Base-by-base conservation (phyloP, 768 basidiomycete species). In the Trametes elegans region DNA sequence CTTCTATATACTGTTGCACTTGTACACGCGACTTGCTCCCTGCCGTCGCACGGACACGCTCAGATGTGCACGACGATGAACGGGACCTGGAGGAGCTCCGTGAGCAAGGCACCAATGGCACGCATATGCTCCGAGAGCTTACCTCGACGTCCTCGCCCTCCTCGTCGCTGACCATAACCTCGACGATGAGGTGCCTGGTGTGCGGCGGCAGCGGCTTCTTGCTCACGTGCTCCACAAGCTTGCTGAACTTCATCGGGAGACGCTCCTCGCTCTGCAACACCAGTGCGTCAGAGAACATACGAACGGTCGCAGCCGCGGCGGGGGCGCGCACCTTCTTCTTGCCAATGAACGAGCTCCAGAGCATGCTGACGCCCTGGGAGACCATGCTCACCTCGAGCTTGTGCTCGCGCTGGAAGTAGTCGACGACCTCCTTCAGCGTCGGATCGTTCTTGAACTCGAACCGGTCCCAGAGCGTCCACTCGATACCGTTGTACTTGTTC, bases 391-490 rank as follows among this genome's bases (percentile, higher is more conserved):
- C 78, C 32, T 93, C 87, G 29, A 98, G 84, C 28, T 85, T 85
- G 71, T 98, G 90, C 55, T 88, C 80, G 44, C 77, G 77, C 74
- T 84, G 76, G 83, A 98, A 98, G 82, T 83, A 93, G 49, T 81
- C 70, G 28, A 96, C 71, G 67, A 99, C 83, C 16, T 97, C 87
- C 64, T 86, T 76, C 56, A 99, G 79, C 5, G 93, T 91, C 4
- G 94, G 91, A 69, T 98, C 86, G 63, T 87, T 84, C 66, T 83
- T 79, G 72, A 99, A 91, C 71, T 93, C 88, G 75, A 98, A 92
- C 49, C 96, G 86, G 73, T 98, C 94, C 96, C 96, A 98, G 35
- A 99, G 79, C 4, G 97, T 98, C 96, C 96, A 99, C 60, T 96
- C 93, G 1, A 82, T 89, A 39, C 77, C 70, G 50, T 87, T 85